Evolutionary conservation across 306 rosid genomes (phyloP), one percentile per base, ranked within the genome.

Genomic region (Glycine latifolia): DNA sequence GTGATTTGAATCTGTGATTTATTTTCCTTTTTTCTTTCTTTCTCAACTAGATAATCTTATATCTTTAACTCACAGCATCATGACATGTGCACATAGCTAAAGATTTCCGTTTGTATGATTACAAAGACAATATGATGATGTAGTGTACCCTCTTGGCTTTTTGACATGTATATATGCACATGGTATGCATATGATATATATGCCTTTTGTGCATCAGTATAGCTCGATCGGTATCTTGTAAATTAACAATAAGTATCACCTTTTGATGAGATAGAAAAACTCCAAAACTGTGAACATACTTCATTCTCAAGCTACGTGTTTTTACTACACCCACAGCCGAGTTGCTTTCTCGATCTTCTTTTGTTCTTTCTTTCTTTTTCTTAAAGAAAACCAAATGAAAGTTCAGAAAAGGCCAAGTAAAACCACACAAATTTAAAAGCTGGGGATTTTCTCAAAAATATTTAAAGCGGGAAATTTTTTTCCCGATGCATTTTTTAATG

Each of bases 241-340:
- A 78, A 85, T 72, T 58, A 87, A 89, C 87, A 78, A 81, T 77
- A 83, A 81, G 85, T 81, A 74, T 77, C 85, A 80, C 67, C 73
- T 76, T 80, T 83, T 87, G 70, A 86, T 87, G 70, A 86, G 85
- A 83, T 81, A 49, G 61, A 79, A 80, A 82, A 84, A 67, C 73
- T 60, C 72, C 72, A 74, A 75, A 73, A 67, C 78, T 14, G 71
- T 33, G 78, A 77, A 72, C 84, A 87, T 81, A 79, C 98, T 88
- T 92, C 91, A 85, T 83, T 54, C 87, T 88, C 88, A 94, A 88
- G 97, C 92, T 87, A 87, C 87, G 89, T 88, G 81, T 86, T 82
- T 86, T 80, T 62, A 83, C 82, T 77, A 69, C 78, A 71, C 47
- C 61, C 81, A 56, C 77, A 37, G 4, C 65, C 50, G 71, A 77